phyloP scores from a whole-genome alignment of 1,284 basidiomycete genomes.

The Moesziomyces parantarcticus region DNA sequence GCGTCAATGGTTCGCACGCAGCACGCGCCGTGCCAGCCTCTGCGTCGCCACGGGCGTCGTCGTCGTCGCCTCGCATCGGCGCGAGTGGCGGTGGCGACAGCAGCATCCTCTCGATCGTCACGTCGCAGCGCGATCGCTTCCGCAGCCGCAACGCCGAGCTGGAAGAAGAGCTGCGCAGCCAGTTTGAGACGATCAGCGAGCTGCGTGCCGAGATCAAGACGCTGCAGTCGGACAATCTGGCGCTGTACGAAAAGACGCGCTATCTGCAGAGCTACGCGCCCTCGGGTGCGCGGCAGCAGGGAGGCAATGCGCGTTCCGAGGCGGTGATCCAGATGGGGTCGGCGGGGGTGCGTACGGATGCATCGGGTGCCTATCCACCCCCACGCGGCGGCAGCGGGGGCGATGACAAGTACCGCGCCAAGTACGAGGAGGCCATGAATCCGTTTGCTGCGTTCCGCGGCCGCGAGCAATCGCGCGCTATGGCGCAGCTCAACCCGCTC shows the following conservation, averaged over 20 bases:
- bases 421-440: constrained; percentile 96
- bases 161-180: constrained; percentile 93
- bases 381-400: constrained; percentile 62
- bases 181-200: constrained; percentile 91
- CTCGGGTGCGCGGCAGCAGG: constrained; percentile 48
- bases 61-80: constrained; percentile 4
- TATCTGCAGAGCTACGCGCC: constrained; percentile 58
- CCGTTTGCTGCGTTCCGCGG: constrained; percentile 97
- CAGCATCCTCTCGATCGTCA: constrained; percentile 77
- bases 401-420: constrained; percentile 83
- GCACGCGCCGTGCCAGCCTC: constrained; percentile 9
- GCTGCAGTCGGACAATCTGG: constrained; percentile 61
- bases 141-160: constrained; percentile 93
- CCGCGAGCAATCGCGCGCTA: constrained; percentile 88
- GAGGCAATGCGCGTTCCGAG: constrained; percentile 6
- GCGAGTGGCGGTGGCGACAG: constrained; percentile 12
- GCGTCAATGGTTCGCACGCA: constrained; percentile 1
- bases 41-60: constrained; percentile 10
- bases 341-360: constrained; percentile 17
- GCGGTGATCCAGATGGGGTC: constrained; percentile 29
- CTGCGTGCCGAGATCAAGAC: constrained; percentile 60
- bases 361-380: constrained; percentile 31
- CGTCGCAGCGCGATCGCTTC: constrained; percentile 94
- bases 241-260: constrained; percentile 64
- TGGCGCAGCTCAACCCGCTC: constrained; percentile 88